Evolutionary conservation across 192 early-diverging fungal genomes (phyloP).

Genomic region (Phycomyces nitens): DNA sequence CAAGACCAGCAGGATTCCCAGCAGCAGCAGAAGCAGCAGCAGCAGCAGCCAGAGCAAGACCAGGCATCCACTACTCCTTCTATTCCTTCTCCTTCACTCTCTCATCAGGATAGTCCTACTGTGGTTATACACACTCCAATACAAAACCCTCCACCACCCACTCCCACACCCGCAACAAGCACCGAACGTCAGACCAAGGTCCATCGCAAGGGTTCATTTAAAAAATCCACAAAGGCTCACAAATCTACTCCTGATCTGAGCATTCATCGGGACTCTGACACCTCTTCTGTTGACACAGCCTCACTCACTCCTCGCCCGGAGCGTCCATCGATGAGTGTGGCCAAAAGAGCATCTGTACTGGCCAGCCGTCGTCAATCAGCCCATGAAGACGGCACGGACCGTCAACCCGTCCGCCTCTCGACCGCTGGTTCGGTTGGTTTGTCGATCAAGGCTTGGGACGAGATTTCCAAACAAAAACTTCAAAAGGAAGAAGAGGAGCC

Average conservation of each 20-base stretch:
- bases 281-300: background rate
- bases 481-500: constrained; percentile 2
- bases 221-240: background rate
- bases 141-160: no score
- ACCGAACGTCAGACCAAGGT: no score
- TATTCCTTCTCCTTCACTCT: background rate
- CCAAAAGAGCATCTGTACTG: constrained; percentile 33
- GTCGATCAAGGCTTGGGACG: constrained; percentile 32
- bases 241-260: background rate
- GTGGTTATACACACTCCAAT: constrained; percentile 1
- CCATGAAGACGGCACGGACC: constrained; percentile 21
- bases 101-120: background rate
- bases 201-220: background rate
- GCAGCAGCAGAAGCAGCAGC: background rate
- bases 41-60: background rate
- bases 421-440: constrained; percentile 21
- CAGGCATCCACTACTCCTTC: background rate
- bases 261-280: background rate
- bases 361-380: constrained; percentile 11
- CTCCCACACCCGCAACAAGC: no score
- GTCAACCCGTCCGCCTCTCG: background rate
- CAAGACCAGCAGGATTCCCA: background rate
- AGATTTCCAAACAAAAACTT: constrained; percentile 20
- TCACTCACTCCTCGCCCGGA: constrained; percentile 6
- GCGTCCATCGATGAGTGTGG: constrained; percentile 35